Evolutionary conservation across 176 grass and related monocot species (phyloP).

Genomic region (Pontederia paniculata): DNA sequence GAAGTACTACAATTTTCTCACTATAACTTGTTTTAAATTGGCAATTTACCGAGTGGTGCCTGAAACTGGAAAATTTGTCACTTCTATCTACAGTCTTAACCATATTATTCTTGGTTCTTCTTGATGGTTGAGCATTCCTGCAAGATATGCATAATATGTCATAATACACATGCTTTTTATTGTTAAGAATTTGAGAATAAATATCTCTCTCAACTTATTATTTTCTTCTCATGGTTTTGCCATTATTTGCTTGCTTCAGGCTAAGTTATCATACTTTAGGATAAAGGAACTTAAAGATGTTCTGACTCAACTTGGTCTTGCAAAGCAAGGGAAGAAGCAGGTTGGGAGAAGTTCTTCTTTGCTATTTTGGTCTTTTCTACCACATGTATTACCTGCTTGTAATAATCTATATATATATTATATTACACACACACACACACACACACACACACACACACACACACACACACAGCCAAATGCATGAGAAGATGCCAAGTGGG

Average conservation of each 20-base stretch:
- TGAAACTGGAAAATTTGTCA: too few species aligned
- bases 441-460: too few species aligned
- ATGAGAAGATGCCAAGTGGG: too few species aligned
- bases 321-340: constrained; percentile 98
- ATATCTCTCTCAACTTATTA: not conserved
- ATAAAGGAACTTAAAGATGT: constrained; percentile 99
- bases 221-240: constrained; percentile 18
- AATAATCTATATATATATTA: not conserved
- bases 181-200: not conserved
- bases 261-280: constrained; percentile 84
- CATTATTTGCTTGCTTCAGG: constrained; percentile 32
- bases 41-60: too few species aligned
- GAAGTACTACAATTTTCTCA: too few species aligned
- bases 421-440: too few species aligned
- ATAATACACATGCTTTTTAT: not conserved
- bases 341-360: constrained; percentile 24
- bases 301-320: constrained; percentile 63
- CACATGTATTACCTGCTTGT: not conserved
- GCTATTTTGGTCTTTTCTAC: not conserved
- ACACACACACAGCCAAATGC: too few species aligned
- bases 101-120: too few species aligned
- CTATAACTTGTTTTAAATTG: too few species aligned
- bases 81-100: too few species aligned
- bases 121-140: too few species aligned
- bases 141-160: not conserved